phyloP scores from a whole-genome alignment of 2,329 filamentous ascomycete species.

The Monilinia polystroma region DNA sequence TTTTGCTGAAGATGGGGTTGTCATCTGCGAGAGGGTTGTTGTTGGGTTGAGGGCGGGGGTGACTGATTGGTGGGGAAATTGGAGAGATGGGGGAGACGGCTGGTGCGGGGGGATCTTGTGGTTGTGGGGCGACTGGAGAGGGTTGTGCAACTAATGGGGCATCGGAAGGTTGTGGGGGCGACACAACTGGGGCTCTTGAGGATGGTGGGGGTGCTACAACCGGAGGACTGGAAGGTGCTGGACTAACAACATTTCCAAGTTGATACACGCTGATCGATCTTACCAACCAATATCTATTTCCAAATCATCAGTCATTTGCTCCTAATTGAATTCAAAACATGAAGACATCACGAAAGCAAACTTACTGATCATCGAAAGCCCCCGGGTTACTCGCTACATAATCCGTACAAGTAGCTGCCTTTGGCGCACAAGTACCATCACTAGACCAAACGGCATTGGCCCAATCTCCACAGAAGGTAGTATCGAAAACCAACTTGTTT shows the following conservation, averaged over 20 bases:
- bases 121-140: not conserved
- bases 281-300: constrained; percentile 2
- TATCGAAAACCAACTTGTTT: constrained; percentile 77
- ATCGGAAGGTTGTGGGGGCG: not conserved
- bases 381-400: constrained; percentile 70
- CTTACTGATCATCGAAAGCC: constrained; percentile 67
- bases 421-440: constrained; percentile 49
- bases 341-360: not conserved
- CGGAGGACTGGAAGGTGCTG: not conserved
- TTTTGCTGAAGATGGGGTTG: not conserved
- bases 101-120: not conserved
- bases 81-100: not conserved
- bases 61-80: not conserved
- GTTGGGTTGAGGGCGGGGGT: not conserved
- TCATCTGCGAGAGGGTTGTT: not conserved
- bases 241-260: not conserved
- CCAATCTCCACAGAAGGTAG: constrained; percentile 84
- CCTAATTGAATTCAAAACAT: accelerated
- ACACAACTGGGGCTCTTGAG: too few species aligned
- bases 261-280: constrained; percentile 7
- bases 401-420: constrained; percentile 63
- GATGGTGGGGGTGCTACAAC: not conserved
- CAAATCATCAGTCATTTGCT: not conserved
- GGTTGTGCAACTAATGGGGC: too few species aligned
- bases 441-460: constrained; percentile 56